Evolutionary conservation across 2,329 filamentous ascomycete species (phyloP), one percentile per base, ranked within the genome.

Genomic region (Colletotrichum siamense): DNA sequence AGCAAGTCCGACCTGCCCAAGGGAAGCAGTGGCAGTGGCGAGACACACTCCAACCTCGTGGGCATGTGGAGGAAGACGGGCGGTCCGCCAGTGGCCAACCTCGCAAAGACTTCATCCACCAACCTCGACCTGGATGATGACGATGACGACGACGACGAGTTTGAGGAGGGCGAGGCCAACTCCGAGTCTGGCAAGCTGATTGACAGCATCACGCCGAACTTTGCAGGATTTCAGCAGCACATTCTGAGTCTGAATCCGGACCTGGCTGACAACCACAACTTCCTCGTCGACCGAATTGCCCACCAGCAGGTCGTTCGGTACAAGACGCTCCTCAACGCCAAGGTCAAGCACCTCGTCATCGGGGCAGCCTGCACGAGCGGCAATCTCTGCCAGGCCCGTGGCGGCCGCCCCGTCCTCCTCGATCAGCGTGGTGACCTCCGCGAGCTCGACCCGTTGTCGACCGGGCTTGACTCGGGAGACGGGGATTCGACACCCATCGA

Each of bases 231-330:
- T 85, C 92, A 92, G 79, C 89, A 91, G 28, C 94, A 98, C 81
- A 91, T 96, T 22, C 86, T 92, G 62, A 89, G 91, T 75, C 86
- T 98, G 59, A 98, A 98, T 81, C 95, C 95, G n/a, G 86, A 89
- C 13, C 87, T 98, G 73, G 87, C 78, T 10, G 88, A 89, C 10
- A 89, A 81, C 6, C 89, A 90, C 79, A 85, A 81, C 36, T 93
- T 92, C 83, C 88, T 98, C 78, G 91, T 96, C 16, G 94, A 97
- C 34, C 93, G 96, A 62, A 94, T 98, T 79, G 95, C 94, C 0
- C 91, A 95, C 78, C 95, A 98, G 81, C 95, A 98, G 83, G 87
- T 94, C 63, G 88, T 92, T 75, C 92, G 96, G 71, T 98, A 96
- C 84, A 97, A 96, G 83, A 91, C 91, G 32, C 87, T 98, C 18